These are phyloP conservation scores for Brassica nigra DNA, from an alignment of 345 rosid species.

Conservation along the genomic window DNA sequence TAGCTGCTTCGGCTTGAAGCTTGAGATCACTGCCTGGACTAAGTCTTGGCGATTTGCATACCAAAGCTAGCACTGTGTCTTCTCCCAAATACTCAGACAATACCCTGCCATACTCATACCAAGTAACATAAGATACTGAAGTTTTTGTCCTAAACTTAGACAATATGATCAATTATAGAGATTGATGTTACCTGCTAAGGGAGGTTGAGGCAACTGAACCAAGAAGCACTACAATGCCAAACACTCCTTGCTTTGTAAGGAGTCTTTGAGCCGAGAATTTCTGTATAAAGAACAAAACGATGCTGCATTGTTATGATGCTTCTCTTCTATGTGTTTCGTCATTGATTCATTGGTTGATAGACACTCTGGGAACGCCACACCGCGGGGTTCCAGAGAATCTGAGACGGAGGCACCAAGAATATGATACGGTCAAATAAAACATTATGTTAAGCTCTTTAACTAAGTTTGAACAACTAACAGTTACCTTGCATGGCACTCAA, in stretches of 20 bases:
- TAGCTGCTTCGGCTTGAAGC: conserved; percentile 50
- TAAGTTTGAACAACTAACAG: background rate
- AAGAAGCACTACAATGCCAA: conserved; percentile 62
- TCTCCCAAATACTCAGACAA: conserved; percentile 65
- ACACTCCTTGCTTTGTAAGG: conserved; percentile 34
- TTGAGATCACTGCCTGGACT: conserved; percentile 40
- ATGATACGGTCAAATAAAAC: background rate
- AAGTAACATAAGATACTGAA: background rate
- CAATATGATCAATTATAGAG: background rate
- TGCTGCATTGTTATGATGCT: conserved; percentile 50
- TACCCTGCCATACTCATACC: conserved; percentile 42
- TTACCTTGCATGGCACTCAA: background rate
- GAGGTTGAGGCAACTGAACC: conserved; percentile 49
- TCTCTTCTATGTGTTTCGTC: conserved; percentile 42
- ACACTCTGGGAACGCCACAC: conserved; percentile 23
- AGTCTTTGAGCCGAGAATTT: conserved; percentile 5
- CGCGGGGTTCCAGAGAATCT: conserved; percentile 45
- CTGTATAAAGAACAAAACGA: conserved; percentile 42
- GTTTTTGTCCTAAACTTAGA: background rate
- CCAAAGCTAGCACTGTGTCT: conserved; percentile 64
- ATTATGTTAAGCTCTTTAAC: background rate
- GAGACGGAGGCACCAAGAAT: conserved; percentile 7
- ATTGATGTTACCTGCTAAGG: conserved; percentile 56
- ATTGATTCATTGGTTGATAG: conserved; percentile 50
- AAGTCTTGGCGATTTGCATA: conserved; percentile 53